phyloP scores from a whole-genome alignment of 352 stramenopile species.

The Globisporangium yorkense region DNA sequence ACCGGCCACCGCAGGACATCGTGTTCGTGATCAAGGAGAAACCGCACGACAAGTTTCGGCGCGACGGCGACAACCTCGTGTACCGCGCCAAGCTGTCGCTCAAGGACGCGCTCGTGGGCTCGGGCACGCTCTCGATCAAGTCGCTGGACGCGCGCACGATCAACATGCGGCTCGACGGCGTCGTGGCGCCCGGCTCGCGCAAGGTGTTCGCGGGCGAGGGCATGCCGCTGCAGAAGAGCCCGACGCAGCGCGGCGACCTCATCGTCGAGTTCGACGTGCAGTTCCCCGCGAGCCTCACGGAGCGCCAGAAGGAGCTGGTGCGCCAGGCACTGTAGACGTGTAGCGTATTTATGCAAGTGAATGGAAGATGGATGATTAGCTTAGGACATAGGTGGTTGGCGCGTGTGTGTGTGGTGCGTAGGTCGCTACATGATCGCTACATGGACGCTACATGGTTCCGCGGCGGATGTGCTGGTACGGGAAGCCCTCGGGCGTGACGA shows the following conservation, averaged over 20 bases:
- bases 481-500: constrained; percentile 38
- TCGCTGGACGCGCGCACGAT: constrained; percentile 93
- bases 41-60: constrained; percentile 89
- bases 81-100: constrained; percentile 94
- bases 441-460: constrained; percentile 55
- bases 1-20: constrained; percentile 92
- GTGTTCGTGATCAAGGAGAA: constrained; percentile 94
- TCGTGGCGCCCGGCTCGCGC: constrained; percentile 90
- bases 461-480: constrained; percentile 70
- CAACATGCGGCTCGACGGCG: constrained; percentile 81
- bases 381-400: no score
- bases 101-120: constrained; percentile 92
- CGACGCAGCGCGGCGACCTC: constrained; percentile 87
- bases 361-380: not conserved
- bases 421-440: constrained; percentile 46
- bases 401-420: no score
- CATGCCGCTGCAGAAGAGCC: constrained; percentile 91
- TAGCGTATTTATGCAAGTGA: constrained; percentile 8
- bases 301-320: constrained; percentile 64
- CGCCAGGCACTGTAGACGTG: constrained; percentile 56
- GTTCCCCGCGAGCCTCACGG: constrained; percentile 90
- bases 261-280: constrained; percentile 97
- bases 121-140: constrained; percentile 87
- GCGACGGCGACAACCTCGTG: constrained; percentile 93
- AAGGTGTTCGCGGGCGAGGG: constrained; percentile 93